Evolutionary conservation across 2,329 filamentous ascomycete species (phyloP).

Genomic region (Microthyrium microscopicum): DNA sequence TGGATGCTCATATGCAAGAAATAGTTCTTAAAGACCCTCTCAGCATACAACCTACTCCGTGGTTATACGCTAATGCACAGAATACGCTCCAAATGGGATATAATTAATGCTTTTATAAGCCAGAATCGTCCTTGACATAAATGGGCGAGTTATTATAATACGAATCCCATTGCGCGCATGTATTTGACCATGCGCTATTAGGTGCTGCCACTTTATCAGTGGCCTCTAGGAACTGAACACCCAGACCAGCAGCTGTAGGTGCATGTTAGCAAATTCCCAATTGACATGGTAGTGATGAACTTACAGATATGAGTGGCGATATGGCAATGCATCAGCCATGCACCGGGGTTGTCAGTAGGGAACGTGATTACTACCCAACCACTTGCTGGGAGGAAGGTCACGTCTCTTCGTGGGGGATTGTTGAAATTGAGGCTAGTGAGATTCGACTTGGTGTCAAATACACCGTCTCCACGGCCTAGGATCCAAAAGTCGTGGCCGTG

Average conservation of each 20-base stretch:
- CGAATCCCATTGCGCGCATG: constrained; percentile 19
- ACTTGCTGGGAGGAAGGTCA: constrained; percentile 16
- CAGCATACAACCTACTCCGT: too few species aligned
- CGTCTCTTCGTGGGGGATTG: constrained; percentile 18
- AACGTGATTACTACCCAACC: constrained; percentile 19
- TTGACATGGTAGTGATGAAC: too few species aligned
- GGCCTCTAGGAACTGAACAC: constrained; percentile 35
- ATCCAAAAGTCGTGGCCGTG: constrained; percentile 23
- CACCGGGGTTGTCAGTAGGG: constrained; percentile 18
- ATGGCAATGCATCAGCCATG: constrained; percentile 13
- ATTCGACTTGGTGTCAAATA: constrained; percentile 18
- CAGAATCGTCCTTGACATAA: constrained; percentile 24
- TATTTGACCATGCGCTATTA: constrained; percentile 13
- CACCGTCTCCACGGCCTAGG: constrained; percentile 20
- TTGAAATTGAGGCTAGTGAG: constrained; percentile 15
- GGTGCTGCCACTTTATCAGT: constrained; percentile 17
- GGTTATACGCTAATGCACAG: too few species aligned
- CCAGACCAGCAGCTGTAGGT: too few species aligned
- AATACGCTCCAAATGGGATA: too few species aligned
- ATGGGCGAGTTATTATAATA: constrained; percentile 16
- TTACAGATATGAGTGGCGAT: constrained; percentile 42
- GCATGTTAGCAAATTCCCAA: too few species aligned
- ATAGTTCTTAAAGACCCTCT: too few species aligned
- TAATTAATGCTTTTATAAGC: constrained; percentile 14
- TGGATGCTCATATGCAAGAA: too few species aligned